Percentiles rank a stretch among this genome's conserved stretches.
Conservation (phyloP, 768 basidiomycete species). For the Asterophora lycoperdoides region DNA sequence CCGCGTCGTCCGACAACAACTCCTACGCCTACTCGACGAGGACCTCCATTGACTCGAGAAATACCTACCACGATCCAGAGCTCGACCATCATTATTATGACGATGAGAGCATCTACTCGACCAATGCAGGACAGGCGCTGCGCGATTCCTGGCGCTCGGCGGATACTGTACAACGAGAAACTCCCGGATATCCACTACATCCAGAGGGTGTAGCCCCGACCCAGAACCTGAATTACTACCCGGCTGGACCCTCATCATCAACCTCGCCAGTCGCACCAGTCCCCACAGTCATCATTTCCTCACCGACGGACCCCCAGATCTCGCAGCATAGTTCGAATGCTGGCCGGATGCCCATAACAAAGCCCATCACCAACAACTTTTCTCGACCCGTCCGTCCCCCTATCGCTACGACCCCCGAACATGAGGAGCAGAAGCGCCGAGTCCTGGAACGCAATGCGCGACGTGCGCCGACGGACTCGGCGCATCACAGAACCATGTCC, state of each 20-base stretch:
- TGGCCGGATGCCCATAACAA: constrained; percentile 41
- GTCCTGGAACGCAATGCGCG: constrained; percentile 60
- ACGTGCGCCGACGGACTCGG: constrained; percentile 30
- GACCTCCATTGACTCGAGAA: constrained; percentile 24
- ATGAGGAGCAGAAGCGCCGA: constrained; percentile 41
- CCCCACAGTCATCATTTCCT: constrained; percentile 55
- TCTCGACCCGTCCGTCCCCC: constrained; percentile 56
- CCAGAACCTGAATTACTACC: constrained; percentile 1
- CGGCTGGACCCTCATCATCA: constrained; percentile 8
- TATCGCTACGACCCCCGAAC: constrained; percentile 29
- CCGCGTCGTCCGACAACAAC: constrained; percentile 34
- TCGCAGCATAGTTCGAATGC: constrained; percentile 15
- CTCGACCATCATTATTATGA: constrained; percentile 33
- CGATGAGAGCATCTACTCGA: constrained; percentile 41
- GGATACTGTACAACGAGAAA: constrained; percentile 6
- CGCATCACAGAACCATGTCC: constrained; percentile 11
- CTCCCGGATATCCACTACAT: background rate
- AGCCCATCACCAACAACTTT: constrained; percentile 51
- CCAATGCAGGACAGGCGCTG: constrained; percentile 25
- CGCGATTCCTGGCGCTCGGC: constrained; percentile 40
- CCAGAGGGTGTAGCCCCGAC: background rate
- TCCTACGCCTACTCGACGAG: constrained; percentile 30
- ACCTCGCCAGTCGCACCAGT: constrained; percentile 29
- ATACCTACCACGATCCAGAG: constrained; percentile 28
- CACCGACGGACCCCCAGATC: constrained; percentile 25